Conservation (phyloP, 148 eudicot genomes). For the Rhododendron kiyosumense region DNA sequence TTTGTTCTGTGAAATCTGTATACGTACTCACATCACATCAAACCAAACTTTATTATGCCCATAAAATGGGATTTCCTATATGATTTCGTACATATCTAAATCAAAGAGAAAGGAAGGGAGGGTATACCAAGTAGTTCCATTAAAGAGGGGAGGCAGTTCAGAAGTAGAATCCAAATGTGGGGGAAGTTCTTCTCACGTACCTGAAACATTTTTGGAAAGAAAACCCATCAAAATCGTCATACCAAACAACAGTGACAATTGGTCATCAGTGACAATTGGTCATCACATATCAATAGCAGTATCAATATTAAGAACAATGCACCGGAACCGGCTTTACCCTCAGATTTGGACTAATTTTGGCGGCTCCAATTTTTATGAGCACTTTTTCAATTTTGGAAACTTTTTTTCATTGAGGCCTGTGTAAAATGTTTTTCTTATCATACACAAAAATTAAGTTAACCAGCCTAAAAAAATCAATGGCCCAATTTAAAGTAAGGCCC, state of each 20-base stretch:
- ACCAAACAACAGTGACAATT: background rate
- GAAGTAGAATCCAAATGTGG: conserved; percentile 49
- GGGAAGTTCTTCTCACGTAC: conserved; percentile 34
- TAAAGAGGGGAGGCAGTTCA: conserved; percentile 55
- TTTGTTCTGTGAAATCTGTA: background rate
- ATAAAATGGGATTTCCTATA: background rate
- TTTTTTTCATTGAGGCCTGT: no score
- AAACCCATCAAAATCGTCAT: background rate
- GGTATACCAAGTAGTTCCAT: conserved; percentile 58
- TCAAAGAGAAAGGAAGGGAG: background rate
- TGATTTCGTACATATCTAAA: background rate
- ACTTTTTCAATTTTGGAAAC: no score
- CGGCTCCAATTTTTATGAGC: no score
- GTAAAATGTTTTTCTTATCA: no score
- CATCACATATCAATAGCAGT: background rate
- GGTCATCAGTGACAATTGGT: no score
- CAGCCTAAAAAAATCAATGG: no score
- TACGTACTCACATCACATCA: background rate
- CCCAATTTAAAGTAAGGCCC: no score
- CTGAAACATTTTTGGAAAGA: conserved; percentile 20
- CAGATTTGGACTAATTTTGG: no score
- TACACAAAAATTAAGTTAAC: no score
- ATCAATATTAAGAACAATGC: background rate
- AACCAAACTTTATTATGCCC: background rate
- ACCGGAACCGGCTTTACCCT: background rate